phyloP scores from a whole-genome alignment of 2,329 filamentous ascomycete species.

The Colletotrichum coccodes region DNA sequence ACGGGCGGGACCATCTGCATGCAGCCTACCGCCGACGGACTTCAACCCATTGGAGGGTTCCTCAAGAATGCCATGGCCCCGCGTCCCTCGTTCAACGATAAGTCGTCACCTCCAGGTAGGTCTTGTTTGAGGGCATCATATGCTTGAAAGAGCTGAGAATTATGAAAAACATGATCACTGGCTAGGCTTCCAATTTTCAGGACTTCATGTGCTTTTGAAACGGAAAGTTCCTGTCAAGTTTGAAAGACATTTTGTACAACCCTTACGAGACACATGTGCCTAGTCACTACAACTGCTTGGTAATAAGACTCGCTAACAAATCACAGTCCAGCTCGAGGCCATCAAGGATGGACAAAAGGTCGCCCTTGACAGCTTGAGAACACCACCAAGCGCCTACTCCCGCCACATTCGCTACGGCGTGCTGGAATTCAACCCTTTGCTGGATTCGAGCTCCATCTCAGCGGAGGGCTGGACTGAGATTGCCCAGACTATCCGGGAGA shows the following conservation, averaged over 20 bases:
- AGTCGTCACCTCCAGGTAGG: slow-evolving; percentile 61
- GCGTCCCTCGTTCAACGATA: slow-evolving; percentile 87
- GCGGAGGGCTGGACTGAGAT: slow-evolving; percentile 88
- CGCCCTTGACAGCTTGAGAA: slow-evolving; percentile 76
- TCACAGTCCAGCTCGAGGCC: slow-evolving; percentile 59
- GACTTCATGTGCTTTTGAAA: background rate
- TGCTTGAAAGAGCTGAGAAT: background rate
- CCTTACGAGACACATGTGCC: background rate
- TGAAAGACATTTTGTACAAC: background rate
- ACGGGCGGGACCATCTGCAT: slow-evolving; percentile 94
- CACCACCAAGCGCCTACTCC: slow-evolving; percentile 82
- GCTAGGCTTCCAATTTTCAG: background rate
- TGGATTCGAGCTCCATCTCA: slow-evolving; percentile 92
- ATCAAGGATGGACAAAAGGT: slow-evolving; percentile 59
- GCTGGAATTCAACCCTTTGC: slow-evolving; percentile 83
- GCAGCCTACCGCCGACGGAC: slow-evolving; percentile 81
- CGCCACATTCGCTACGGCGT: slow-evolving; percentile 86
- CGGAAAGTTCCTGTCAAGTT: background rate
- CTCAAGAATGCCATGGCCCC: slow-evolving; percentile 84
- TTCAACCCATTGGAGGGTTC: slow-evolving; percentile 84
- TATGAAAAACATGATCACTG: background rate
- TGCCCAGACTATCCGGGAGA: slow-evolving; percentile 80
- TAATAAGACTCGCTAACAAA: slow-evolving; percentile 3
- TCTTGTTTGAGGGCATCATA: slow-evolving; percentile 11
- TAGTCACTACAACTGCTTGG: background rate